A percentile compares a stretch with the other conserved stretches of the same genome.
These are phyloP conservation scores for Mortierella alpina DNA, from an alignment of 192 early-diverging fungal species.

Conservation along the genomic window DNA sequence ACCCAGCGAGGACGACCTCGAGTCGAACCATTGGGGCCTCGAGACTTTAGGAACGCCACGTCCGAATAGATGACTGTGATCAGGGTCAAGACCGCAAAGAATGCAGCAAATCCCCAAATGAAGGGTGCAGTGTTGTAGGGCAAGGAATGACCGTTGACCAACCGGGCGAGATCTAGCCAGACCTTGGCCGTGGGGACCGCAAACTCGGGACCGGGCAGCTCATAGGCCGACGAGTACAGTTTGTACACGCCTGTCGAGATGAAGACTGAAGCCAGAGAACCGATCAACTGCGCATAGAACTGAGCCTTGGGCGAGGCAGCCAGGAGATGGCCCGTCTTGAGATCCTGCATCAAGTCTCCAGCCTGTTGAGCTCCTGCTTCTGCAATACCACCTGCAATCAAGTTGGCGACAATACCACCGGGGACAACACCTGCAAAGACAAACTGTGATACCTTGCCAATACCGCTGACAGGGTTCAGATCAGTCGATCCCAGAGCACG, in stretches of 20 bases:
- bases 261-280: constrained; percentile 78
- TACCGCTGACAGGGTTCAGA: constrained; percentile 85
- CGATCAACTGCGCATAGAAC: constrained; percentile 86
- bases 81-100: constrained; percentile 66
- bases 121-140: constrained; percentile 73
- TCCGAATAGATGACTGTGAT: constrained; percentile 39
- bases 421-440: constrained; percentile 83
- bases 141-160: constrained; percentile 79
- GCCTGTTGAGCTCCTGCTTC: constrained; percentile 70
- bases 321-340: constrained; percentile 90
- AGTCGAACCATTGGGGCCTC: not conserved
- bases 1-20: constrained; percentile 55
- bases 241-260: constrained; percentile 75
- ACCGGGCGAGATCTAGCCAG: constrained; percentile 82
- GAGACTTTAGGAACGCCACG: constrained; percentile 23
- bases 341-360: constrained; percentile 76
- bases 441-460: constrained; percentile 88
- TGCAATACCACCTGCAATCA: constrained; percentile 83
- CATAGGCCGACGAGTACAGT: constrained; percentile 73
- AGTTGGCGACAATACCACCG: constrained; percentile 76
- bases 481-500: constrained; percentile 86
- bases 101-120: constrained; percentile 62
- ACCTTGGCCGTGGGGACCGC: constrained; percentile 81
- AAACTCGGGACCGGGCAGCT: constrained; percentile 77
- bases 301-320: constrained; percentile 87